Evolutionary conservation across 805 yeast genomes (phyloP), one percentile per base, ranked within the genome.

Genomic region (Cyberlindnera americana): DNA sequence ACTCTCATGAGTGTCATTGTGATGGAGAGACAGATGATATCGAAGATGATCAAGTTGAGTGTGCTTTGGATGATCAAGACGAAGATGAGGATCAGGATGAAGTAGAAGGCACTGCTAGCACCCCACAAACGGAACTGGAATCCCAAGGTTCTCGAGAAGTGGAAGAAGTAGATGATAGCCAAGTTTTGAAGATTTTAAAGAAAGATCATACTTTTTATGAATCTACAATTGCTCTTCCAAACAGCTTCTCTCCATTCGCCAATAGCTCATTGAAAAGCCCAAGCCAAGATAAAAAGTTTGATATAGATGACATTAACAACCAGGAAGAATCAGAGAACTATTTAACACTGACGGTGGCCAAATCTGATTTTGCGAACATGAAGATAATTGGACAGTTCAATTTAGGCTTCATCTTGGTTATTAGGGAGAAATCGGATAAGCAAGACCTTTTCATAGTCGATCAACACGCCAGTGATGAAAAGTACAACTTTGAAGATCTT

Each of bases 391-490:
- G 99, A 0, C 99, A 93, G 62, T 93, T 93, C 65, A 93, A 93
- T 59, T 63, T 84, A n/a, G 99, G 98, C 0, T 93, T 93, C 52
- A 87, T 93, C n/a, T 57, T 90, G 15, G 93, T 86, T 0, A 72
- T 76, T 3, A 68, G 79, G 36, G 57, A 57, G 3, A 48, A 38
- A 4, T 55, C 56, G n/a, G 88, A 87, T 53, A 49, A 41, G 12
- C 57, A 57, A n/a, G 88, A 88, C 54, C 52, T 91, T 23, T 90
- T 93, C 53, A 90, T 93, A 24, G 73, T 93, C 34, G 99, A 93
- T 59, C 99, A 93, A 61, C 99, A 93, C 65, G 99, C 99, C 1
- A 85, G 95, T 49, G 99, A 93, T 64, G 99, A 93, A 55, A 93
- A 90, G 51, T 88, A 55, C 66, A 93, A 93, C 60, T 93, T 87